Base-by-base conservation (phyloP, 768 basidiomycete genomes). In the Sporobolomyces roseus region DNA sequence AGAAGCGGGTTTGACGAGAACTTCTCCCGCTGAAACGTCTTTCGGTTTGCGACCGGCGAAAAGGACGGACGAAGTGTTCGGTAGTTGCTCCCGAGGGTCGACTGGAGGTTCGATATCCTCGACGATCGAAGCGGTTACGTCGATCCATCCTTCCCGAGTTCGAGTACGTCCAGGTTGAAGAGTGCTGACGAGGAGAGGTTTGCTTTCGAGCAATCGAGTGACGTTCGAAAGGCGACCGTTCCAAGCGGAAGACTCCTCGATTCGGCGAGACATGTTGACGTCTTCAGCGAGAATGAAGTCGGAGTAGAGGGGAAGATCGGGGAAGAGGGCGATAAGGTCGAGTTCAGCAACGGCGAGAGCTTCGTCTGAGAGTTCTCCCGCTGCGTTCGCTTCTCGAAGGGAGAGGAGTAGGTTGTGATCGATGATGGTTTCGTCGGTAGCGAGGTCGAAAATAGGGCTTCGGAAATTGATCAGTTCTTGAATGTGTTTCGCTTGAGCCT, bases 161-260 rank as follows among this genome's bases (percentile, higher is more conserved):
- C 86, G 87, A 70, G 87, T 86, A 75, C 83, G 87, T 8, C 88
- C 84, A 9, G 94, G 96, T 71, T 91, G 83, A 41, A 98, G 80
- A 52, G 92, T 84, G 14, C 91, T 87, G 38, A 97, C 81, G 32
- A 99, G 83, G 2, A 91, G 88, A 3, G 92, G 91, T 77, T 88
- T 90, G 41, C 83, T 80, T 62, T 85, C 82, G 87, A 96, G 90
- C 77, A 94, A 87, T 65, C 84, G 81, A 30, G 86, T 87, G 51
- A 86, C 83, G 32, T 90, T 88, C 30, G 85, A 85, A 32, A 97
- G 80, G 70, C 88, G 90, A 35, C 86, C 86, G 64, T 85, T 86
- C 21, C 66, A 71, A 0, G 85, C 85, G 12, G 86, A 75, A 10
- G 79, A 84, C 59, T 93, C 92, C 74, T 98, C 94, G 1, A 84